Conservation (phyloP, 2,329 filamentous ascomycete species). For the Fusarium longipes region DNA sequence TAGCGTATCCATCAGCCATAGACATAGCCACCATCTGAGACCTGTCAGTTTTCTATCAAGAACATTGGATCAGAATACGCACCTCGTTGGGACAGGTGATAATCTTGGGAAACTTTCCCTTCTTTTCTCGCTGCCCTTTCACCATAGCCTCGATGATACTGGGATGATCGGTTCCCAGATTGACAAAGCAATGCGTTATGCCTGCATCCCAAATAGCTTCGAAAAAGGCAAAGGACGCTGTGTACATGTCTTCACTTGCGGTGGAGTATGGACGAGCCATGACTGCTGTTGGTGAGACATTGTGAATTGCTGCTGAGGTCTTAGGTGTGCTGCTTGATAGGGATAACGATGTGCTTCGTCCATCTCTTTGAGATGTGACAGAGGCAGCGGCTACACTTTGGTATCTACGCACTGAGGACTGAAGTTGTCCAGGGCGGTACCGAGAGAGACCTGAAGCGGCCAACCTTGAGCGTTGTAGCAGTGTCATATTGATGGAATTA, state of each 20-base stretch:
- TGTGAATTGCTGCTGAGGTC: slow-evolving; percentile 18
- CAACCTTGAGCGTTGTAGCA: slow-evolving; percentile 44
- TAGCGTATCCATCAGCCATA: slow-evolving; percentile 84
- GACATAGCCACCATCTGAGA: slow-evolving; percentile 83
- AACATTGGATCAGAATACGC: slow-evolving; percentile 21
- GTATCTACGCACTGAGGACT: slow-evolving; percentile 35
- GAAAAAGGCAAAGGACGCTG: slow-evolving; percentile 84
- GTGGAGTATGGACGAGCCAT: slow-evolving; percentile 41
- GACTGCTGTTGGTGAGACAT: slow-evolving; percentile 19
- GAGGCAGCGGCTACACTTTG: slow-evolving; percentile 28
- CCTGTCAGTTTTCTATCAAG: slow-evolving; percentile 12
- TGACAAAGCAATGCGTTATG: slow-evolving; percentile 70
- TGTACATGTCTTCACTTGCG: slow-evolving; percentile 65
- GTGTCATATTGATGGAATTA: slow-evolving; percentile 32
- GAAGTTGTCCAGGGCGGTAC: slow-evolving; percentile 25
- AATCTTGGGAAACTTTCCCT: slow-evolving; percentile 74
- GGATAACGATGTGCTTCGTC: not conserved
- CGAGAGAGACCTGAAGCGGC: slow-evolving; percentile 41
- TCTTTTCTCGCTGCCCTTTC: slow-evolving; percentile 75
- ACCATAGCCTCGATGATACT: slow-evolving; percentile 85
- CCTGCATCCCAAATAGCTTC: slow-evolving; percentile 81
- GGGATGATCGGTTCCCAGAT: slow-evolving; percentile 78
- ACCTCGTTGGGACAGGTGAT: slow-evolving; percentile 86
- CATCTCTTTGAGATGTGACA: slow-evolving; percentile 23
- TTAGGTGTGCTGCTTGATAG: slow-evolving; percentile 12